Evolutionary conservation across 108 stramenopile genomes (phyloP).

Genomic region (Skeletonema menzelii): DNA sequence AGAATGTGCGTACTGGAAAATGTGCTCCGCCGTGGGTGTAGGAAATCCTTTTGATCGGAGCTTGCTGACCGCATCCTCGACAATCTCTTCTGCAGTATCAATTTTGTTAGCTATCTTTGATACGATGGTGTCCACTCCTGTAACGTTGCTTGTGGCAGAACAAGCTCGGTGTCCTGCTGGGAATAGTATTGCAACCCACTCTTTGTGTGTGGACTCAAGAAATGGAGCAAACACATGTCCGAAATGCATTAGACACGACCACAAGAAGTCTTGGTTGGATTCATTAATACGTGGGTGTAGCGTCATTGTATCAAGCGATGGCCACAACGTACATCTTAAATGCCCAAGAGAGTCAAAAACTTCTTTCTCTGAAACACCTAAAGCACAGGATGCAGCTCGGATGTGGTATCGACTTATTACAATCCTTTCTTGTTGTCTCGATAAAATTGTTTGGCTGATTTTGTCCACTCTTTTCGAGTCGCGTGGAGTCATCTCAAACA

Average conservation of each 20-base stretch:
- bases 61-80: conserved; percentile 30
- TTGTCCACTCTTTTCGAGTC: conserved; percentile 10
- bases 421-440: conserved; percentile 52
- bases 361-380: conserved; percentile 37
- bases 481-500: conserved; percentile 38
- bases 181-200: conserved; percentile 70
- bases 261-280: conserved; percentile 33
- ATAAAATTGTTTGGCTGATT: conserved; percentile 56
- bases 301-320: not conserved
- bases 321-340: conserved; percentile 54
- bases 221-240: conserved; percentile 66
- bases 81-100: conserved; percentile 53
- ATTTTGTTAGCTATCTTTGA: conserved; percentile 43
- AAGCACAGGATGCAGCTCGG: conserved; percentile 47
- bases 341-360: conserved; percentile 46
- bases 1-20: conserved; percentile 50
- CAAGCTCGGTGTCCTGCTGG: not conserved
- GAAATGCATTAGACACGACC: conserved; percentile 68
- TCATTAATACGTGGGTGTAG: conserved; percentile 8
- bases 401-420: conserved; percentile 70
- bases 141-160: not conserved
- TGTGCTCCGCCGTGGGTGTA: conserved; percentile 49
- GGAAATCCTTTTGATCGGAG: conserved; percentile 60
- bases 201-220: conserved; percentile 41
- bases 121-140: conserved; percentile 19